Base-by-base conservation (phyloP, 2,329 filamentous ascomycete genomes). In the Colletotrichum tanaceti region DNA sequence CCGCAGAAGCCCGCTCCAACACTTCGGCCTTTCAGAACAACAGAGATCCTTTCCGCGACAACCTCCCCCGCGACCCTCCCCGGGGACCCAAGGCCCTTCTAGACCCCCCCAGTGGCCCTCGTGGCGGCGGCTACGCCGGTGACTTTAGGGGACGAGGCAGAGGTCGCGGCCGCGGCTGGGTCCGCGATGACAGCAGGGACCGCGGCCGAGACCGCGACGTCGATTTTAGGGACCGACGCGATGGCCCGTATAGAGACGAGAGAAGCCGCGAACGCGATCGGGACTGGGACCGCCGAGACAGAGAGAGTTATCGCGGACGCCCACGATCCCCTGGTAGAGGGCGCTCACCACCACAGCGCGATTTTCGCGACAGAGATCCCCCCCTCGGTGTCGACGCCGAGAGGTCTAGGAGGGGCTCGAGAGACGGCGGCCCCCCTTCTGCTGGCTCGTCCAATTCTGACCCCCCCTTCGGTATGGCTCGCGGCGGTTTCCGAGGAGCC, bases 11-110 rank as follows among this genome's bases (percentile, higher is more conserved):
- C 55, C 83, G 87, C 69, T 78, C 83, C 39, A 89, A 87, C 74
- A 83, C 84, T 64, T 84, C 86, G 35, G 81, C 83, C n/a, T 92
- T 92, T 70, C 86, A 86, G 1, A 86, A 85, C 73, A 86, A 85
- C 73, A 84, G 89, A 72, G 88, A 90, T 72, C 77, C 75, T 14
- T 89, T 89, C 71, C 77, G 82, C 38, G 84, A 71, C 35, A 65
- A 65, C 43, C 64, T 73, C 4, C 44, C 86, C 14, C 86, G 91
- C 72, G 93, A 97, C 71, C 90, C 92, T 2, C 94, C 94, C 3
- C 87, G 93, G 64, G 94, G 92, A 0, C 93, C 94, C 13, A 93
- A 94, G 78, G 93, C 92, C 4, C 82, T 94, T 65, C 86, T 91
- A 68, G 92, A 95, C 70, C 81, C 87, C 38, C 86, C 88, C n/a